phyloP scores from a whole-genome alignment of 2,329 filamentous ascomycete genomes.

The Fusarium bactridioides region DNA sequence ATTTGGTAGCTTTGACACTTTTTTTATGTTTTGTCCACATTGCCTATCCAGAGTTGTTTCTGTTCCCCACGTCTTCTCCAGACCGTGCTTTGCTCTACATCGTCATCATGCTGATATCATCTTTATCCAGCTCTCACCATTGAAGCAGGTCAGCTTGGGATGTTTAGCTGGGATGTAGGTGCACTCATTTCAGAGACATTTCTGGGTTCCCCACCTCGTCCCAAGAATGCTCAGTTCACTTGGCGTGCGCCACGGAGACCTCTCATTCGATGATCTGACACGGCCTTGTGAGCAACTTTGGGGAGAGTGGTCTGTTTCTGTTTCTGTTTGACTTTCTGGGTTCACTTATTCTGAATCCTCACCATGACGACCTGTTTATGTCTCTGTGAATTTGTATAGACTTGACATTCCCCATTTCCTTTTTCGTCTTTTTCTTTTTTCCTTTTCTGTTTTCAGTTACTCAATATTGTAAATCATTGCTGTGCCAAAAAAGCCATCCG shows the following conservation, averaged over 20 bases:
- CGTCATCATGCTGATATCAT: not conserved
- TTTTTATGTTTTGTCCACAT: not conserved
- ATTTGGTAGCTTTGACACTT: slow-evolving; percentile 10
- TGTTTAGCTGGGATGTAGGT: not conserved
- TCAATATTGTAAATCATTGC: slow-evolving; percentile 6
- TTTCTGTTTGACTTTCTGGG: slow-evolving; percentile 2
- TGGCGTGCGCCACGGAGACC: slow-evolving; percentile 8
- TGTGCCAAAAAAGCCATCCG: slow-evolving; percentile 3
- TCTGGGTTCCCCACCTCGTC: not conserved
- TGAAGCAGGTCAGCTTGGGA: not conserved
- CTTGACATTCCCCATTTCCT: not conserved
- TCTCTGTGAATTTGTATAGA: slow-evolving; percentile 1
- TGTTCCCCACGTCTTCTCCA: slow-evolving; percentile 3
- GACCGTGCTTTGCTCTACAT: not conserved
- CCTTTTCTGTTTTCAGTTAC: slow-evolving; percentile 7
- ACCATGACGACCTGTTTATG: slow-evolving; percentile 22
- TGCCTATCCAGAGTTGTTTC: not conserved
- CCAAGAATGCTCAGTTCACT: slow-evolving; percentile 25
- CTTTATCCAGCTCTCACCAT: not conserved
- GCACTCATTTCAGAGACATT: not conserved
- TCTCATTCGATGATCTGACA: slow-evolving; percentile 38
- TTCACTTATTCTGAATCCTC: slow-evolving; percentile 20
- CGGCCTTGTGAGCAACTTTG: slow-evolving; percentile 6
- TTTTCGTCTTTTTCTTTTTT: not conserved
- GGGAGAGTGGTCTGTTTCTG: not conserved